Percentiles rank a stretch among this genome's conserved stretches.
These are phyloP conservation scores for Macaranga tanarius DNA, from an alignment of 441 rosid species.

Conservation along the genomic window DNA sequence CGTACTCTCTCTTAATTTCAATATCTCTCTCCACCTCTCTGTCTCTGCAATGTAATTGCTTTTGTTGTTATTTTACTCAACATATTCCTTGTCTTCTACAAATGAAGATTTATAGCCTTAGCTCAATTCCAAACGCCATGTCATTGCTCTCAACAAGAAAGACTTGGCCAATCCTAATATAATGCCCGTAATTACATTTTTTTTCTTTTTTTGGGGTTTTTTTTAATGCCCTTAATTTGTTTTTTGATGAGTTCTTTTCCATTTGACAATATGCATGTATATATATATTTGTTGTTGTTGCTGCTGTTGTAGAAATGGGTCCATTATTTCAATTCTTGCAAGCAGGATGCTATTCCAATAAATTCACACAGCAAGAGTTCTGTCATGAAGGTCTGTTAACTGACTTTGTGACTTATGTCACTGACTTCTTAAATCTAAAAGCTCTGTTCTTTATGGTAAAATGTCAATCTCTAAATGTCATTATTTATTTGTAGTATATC, in stretches of 20 bases:
- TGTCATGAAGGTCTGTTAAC: conserved; percentile 63
- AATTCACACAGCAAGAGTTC: conserved; percentile 79
- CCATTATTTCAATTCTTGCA: conserved; percentile 58
- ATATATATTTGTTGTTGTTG: too few relatives aligned
- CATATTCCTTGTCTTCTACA: conserved; percentile 91
- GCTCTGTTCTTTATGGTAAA: too few relatives aligned
- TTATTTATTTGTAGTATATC: too few relatives aligned
- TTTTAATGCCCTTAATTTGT: neutral
- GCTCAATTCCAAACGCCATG: conserved; percentile 67
- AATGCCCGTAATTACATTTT: conserved; percentile 39
- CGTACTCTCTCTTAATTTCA: conserved; percentile 19
- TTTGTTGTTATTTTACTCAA: neutral
- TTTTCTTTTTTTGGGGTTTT: neutral
- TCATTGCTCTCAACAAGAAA: conserved; percentile 84
- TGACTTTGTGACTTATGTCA: neutral
- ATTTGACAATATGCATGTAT: neutral
- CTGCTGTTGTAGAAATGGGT: conserved; percentile 67
- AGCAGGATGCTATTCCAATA: conserved; percentile 68
- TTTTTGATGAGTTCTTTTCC: neutral
- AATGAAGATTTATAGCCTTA: conserved; percentile 77
- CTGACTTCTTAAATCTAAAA: too few relatives aligned
- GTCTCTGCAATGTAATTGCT: neutral
- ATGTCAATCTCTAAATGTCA: too few relatives aligned
- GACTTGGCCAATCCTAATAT: conserved; percentile 84
- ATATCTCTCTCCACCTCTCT: neutral